Evolutionary conservation across 2,329 filamentous ascomycete species (phyloP), one percentile per base, ranked within the genome.

Genomic region (Hypocreales sp.): DNA sequence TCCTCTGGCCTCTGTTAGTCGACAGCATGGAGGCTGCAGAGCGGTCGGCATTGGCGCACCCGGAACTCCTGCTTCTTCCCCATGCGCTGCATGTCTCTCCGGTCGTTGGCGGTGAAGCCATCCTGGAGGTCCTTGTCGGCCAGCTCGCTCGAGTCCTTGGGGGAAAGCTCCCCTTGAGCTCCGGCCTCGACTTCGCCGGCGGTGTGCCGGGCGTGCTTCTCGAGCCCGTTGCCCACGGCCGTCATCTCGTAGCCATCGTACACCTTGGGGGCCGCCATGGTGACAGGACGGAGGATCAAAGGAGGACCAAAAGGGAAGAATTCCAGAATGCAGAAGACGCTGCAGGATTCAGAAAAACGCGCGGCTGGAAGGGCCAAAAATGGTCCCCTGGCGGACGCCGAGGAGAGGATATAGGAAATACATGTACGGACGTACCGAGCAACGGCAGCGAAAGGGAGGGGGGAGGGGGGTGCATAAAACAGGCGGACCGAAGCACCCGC

Each of bases 1-100:
- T 60, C 29, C 58, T 45, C 46, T 56, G 11, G 8, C 3, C 8
- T 7, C 7, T 8, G 4, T 27, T 25, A 22, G 5, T n/a, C n/a
- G n/a, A n/a, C n/a, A n/a, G n/a, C n/a, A n/a, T n/a, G n/a, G n/a
- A n/a, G n/a, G n/a, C n/a, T n/a, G n/a, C n/a, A n/a, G n/a, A n/a
- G n/a, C n/a, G n/a, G n/a, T n/a, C n/a, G n/a, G n/a, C n/a, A n/a
- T n/a, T n/a, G n/a, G n/a, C n/a, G n/a, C 19, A 33, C 31, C 26
- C 31, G 29, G 11, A 34, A 31, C 21, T 31, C 27, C 27, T 35
- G 35, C 31, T 33, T 31, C 24, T 40, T 40, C 27, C 37, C 37
- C 34, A 40, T 33, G 17, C 37, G 37, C 32, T 33, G 35, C 37
- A 40, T 40, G 20, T 40, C 37, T 14, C 31, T 27, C 9, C 29